These are phyloP conservation scores for Fusarium duplospermum DNA, from an alignment of 2,329 filamentous ascomycete genomes.

Conservation along the genomic window DNA sequence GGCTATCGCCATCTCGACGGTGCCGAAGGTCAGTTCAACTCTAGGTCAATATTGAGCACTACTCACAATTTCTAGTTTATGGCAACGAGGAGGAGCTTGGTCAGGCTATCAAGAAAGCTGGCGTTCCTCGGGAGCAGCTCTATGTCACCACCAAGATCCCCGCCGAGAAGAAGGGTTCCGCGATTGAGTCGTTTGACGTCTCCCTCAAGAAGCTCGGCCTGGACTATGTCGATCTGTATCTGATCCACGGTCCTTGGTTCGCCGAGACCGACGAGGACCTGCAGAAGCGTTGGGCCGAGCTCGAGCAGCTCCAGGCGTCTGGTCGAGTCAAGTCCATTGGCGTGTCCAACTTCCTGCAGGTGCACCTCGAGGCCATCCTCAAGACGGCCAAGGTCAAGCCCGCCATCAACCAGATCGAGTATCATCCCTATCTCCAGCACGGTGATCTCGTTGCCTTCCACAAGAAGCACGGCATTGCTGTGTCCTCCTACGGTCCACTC, in stretches of 20 bases:
- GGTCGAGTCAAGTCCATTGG: slow-evolving; percentile 78
- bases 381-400: slow-evolving; percentile 71
- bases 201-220: slow-evolving; percentile 74
- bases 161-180: slow-evolving; percentile 53
- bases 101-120: slow-evolving; percentile 74
- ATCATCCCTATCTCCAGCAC: slow-evolving; percentile 80
- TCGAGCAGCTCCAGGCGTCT: slow-evolving; percentile 74
- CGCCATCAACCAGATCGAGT: slow-evolving; percentile 84
- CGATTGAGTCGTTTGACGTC: slow-evolving; percentile 64
- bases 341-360: slow-evolving; percentile 77
- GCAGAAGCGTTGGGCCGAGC: slow-evolving; percentile 68
- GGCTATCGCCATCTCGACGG: slow-evolving; percentile 81
- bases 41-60: too few species aligned
- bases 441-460: slow-evolving; percentile 68
- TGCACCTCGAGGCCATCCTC: slow-evolving; percentile 67
- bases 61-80: slow-evolving; percentile 58
- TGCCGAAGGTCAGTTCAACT: slow-evolving; percentile 68
- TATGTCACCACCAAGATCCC: slow-evolving; percentile 74
- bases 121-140: slow-evolving; percentile 73
- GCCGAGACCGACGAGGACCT: slow-evolving; percentile 62
- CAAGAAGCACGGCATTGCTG: slow-evolving; percentile 66
- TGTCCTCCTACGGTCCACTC: slow-evolving; percentile 67
- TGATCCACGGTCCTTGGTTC: slow-evolving; percentile 70
- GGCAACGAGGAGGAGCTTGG: slow-evolving; percentile 78
- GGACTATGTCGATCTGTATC: slow-evolving; percentile 79